Conservation (phyloP, 2,329 filamentous ascomycete species). For the Rutstroemia sp. region DNA sequence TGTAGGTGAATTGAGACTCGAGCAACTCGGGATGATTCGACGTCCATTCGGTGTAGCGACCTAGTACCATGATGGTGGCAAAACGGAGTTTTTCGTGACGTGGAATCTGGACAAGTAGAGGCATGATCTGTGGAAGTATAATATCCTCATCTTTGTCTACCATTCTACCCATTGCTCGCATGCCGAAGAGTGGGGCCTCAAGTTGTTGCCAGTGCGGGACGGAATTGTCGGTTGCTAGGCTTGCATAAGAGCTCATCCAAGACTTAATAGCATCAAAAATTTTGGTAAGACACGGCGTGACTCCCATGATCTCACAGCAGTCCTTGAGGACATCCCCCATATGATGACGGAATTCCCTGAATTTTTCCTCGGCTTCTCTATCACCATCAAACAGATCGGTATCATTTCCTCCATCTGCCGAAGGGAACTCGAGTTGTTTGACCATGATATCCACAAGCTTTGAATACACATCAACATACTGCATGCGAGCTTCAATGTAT, state of each 20-base stretch:
- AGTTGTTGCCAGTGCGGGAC: constrained; percentile 96
- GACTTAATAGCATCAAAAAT: constrained; percentile 77
- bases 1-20: constrained; percentile 89
- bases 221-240: constrained; percentile 62
- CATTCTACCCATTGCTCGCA: constrained; percentile 95
- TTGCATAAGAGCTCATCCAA: constrained; percentile 80
- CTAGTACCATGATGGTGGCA: constrained; percentile 95
- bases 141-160: constrained; percentile 82
- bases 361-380: constrained; percentile 91
- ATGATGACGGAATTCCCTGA: constrained; percentile 89
- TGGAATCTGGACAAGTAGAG: constrained; percentile 87
- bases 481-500: constrained; percentile 73
- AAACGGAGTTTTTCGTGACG: constrained; percentile 97
- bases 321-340: constrained; percentile 99
- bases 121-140: constrained; percentile 86
- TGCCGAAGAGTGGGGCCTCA: constrained; percentile 88
- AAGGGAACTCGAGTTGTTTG: constrained; percentile 80
- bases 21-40: constrained; percentile 87
- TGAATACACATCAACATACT: constrained; percentile 75
- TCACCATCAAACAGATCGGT: constrained; percentile 91
- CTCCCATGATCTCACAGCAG: constrained; percentile 90
- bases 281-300: constrained; percentile 84
- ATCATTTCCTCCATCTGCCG: constrained; percentile 59
- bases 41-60: constrained; percentile 97
- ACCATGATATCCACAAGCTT: constrained; percentile 91